Evolutionary conservation across 106 monocot species (phyloP), one percentile per base, ranked within the genome.

Genomic region (Ottelia alismoides): DNA sequence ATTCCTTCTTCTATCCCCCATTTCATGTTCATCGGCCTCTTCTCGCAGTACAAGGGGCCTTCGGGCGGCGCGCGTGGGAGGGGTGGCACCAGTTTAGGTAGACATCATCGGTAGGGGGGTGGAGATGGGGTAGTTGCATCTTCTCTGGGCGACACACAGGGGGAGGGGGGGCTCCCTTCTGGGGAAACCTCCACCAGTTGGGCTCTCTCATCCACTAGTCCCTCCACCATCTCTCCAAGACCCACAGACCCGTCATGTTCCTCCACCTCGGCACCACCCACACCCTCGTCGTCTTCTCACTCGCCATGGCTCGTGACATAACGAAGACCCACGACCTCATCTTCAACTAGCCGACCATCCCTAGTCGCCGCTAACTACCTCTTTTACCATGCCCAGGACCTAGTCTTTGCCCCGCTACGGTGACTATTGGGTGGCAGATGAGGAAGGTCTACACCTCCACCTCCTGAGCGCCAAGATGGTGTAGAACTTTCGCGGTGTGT

Each of bases 101-200:
- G n/a, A n/a, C n/a, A n/a, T n/a, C n/a, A n/a, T n/a, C n/a, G n/a
- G n/a, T n/a, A n/a, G n/a, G n/a, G n/a, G n/a, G n/a, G n/a, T n/a
- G n/a, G n/a, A n/a, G n/a, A n/a, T n/a, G n/a, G n/a, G n/a, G n/a
- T n/a, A n/a, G n/a, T n/a, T n/a, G n/a, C n/a, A n/a, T n/a, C n/a
- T n/a, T n/a, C n/a, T n/a, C n/a, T n/a, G n/a, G n/a, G n/a, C n/a
- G n/a, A n/a, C n/a, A n/a, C n/a, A n/a, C n/a, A n/a, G n/a, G n/a
- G n/a, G n/a, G n/a, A n/a, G n/a, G 29, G 7, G 17, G 27, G 46
- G 58, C 72, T 24, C 77, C 77, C 7, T 11, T 77, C 28, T 11
- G 71, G 12, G 77, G 77, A 22, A 77, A 77, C 63, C 67, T 77
- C 57, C 77, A 72, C 52, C 67, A 72, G 35, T 58, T 77, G 11